Evolutionary conservation across 257 asterid genomes (phyloP).

Genomic region (Cynanchum wilfordii): DNA sequence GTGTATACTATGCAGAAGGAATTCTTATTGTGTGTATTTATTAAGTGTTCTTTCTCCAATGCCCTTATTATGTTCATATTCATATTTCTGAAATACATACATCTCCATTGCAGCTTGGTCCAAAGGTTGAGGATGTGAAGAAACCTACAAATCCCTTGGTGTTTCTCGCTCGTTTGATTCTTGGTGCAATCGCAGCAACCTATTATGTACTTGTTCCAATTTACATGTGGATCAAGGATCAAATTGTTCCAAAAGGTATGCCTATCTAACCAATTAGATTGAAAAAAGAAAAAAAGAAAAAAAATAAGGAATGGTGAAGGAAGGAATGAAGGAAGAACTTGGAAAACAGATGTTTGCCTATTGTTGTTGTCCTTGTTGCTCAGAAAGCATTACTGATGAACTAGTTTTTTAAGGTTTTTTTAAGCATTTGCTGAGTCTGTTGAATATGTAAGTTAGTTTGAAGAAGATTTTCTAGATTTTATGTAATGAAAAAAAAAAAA

Average conservation of each 20-base stretch:
- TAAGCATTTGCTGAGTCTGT: too few species aligned
- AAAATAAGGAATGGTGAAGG: too few species aligned
- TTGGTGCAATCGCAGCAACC: constrained; percentile 34
- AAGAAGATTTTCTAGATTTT: too few species aligned
- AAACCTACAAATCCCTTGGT: constrained; percentile 33
- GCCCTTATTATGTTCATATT: background rate
- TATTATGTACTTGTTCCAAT: constrained; percentile 36
- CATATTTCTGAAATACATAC: constrained; percentile 2
- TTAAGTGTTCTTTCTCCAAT: background rate
- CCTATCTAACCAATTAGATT: constrained; percentile 22
- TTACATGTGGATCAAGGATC: constrained; percentile 46
- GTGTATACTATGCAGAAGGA: too few species aligned
- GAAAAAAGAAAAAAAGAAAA: background rate
- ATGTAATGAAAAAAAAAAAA: too few species aligned
- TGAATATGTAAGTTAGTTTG: too few species aligned
- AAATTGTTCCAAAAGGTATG: constrained; percentile 34
- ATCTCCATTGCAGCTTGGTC: constrained; percentile 33
- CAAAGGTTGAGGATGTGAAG: constrained; percentile 37
- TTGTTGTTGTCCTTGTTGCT: background rate
- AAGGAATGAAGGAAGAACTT: background rate
- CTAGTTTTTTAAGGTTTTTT: too few species aligned
- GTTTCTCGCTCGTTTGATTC: constrained; percentile 27
- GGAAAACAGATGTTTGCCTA: background rate
- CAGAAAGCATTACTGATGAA: too few species aligned
- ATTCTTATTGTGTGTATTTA: background rate